Base-by-base conservation (phyloP, 164 flowering plant species). In the Malania oleifera region DNA sequence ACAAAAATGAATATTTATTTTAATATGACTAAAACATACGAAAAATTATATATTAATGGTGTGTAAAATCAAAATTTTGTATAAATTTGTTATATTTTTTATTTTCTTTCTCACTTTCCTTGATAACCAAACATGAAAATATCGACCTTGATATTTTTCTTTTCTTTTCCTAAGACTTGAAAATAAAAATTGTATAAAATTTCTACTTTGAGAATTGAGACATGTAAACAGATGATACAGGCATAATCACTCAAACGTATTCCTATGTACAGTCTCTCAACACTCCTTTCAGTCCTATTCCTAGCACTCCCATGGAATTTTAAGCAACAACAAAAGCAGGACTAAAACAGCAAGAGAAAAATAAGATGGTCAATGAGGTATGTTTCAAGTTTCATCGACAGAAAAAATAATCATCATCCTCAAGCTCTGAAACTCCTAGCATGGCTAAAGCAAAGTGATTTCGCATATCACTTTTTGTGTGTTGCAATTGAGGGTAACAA, bases 361-460 rank as follows among this genome's bases (percentile, higher is more conserved):
- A 45, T 25, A 35, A 52, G 63, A 37, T 17, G 27, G 58, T 38
- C 28, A 15, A 39, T n/a, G n/a, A 13, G 4, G 6, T 29, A 13
- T 52, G 8, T 15, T 9, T 31, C 35, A 31, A 8, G 27, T 50
- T 56, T 79, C 64, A 82, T 11, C 83, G 74, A 62, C 78, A 65
- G 55, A 71, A 76, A 18, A 77, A 58, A 62, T 72, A 63, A 50
- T 84, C 89, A 24, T 84, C 85, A 26, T 84, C 91, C 39, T 86
- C 93, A 29, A 81, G 70, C 38, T 91, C 97, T 15, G 88, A 59
- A 57, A 91, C 89, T 19, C 89, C 98, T 22, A 80, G 67, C 98
- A 88, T 91, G 43, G 98, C 98, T 55, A 86, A 56, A 35, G 95
- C 95, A 39, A 91, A 66, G 60, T 91, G 96, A 56, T 77, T 75